These are phyloP conservation scores for Microbotryum scabiosae DNA, from an alignment of 1,284 basidiomycete species.

Conservation along the genomic window DNA sequence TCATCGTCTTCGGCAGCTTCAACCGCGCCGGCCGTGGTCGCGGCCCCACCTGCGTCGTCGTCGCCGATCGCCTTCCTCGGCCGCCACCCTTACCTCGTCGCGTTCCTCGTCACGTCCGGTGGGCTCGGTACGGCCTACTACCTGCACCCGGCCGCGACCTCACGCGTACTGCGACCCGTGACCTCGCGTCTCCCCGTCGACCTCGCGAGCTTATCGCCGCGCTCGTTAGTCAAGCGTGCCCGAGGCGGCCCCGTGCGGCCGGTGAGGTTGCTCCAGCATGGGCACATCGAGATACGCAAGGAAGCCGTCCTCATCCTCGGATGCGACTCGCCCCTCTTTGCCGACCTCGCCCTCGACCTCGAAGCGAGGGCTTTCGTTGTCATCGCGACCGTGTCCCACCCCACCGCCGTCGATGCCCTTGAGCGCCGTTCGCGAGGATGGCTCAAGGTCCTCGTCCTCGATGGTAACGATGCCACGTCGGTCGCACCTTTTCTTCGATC, in stretches of 20 bases:
- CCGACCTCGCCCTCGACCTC: constrained; percentile 54
- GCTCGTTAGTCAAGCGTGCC: constrained; percentile 13
- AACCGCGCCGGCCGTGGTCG: not conserved
- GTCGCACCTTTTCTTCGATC: constrained; percentile 66
- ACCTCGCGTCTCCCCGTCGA: not conserved
- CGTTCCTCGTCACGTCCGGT: not conserved
- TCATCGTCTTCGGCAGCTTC: not conserved
- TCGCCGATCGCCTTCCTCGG: not conserved
- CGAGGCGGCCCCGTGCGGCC: constrained; percentile 13
- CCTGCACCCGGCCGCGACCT: constrained; percentile 2
- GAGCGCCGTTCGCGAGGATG: constrained; percentile 61
- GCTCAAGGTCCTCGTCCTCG: constrained; percentile 65
- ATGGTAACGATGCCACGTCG: constrained; percentile 49
- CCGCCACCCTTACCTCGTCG: not conserved
- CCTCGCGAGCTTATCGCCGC: constrained; percentile 6
- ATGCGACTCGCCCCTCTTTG: constrained; percentile 54
- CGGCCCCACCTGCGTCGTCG: not conserved
- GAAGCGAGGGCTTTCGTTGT: constrained; percentile 70
- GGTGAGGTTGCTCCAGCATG: constrained; percentile 29
- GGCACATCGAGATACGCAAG: constrained; percentile 28
- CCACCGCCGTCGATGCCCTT: constrained; percentile 54
- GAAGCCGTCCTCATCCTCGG: constrained; percentile 54
- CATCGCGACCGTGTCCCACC: constrained; percentile 60
- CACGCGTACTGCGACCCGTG: constrained; percentile 1
- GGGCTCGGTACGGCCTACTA: constrained; percentile 11